Base-by-base conservation (phyloP, 176 grass and related monocot species). In the Aegilops speltoides region DNA sequence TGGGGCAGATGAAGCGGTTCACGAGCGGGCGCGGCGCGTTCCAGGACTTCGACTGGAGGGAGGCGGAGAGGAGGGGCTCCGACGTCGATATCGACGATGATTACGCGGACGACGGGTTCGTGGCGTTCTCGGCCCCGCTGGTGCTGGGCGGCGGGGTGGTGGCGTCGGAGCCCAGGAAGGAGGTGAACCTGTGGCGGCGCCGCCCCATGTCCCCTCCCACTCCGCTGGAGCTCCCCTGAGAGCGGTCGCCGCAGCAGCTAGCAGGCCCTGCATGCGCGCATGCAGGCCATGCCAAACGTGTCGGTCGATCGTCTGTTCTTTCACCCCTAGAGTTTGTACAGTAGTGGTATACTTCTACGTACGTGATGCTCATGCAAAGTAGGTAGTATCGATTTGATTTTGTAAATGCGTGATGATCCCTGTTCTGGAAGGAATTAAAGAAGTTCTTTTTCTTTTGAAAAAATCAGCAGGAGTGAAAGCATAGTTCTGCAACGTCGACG, bases 171-270 rank as follows among this genome's bases (percentile, higher is more conserved):
- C 89, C 87, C 1, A 91, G 83, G 92, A 99, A 99, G 92, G 97
- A 99, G 92, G 92, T 94, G 22, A 90, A 93, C 85, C 75, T 99
- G 79, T 99, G 97, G 97, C 91, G 89, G 87, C 95, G 97, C 8
- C 95, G 97, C 36, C 91, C 89, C 70, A 85, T 94, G 60, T 76
- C 79, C 48, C 78, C 89, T 12, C 90, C 90, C 36, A 40, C 54
- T 43, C 90, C 89, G 75, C 94, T 97, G 16, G 74, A 71, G 5
- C 46, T 95, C 12, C 64, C 76, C 15, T 94, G 37, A 43, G 7
- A 83, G 66, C 25, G 29, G 40, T 2, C 48, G 0, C 22, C 65
- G 34, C 32, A 29, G 77, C 66, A 29, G 7, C 73, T 36, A 29
- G 31, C 31, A 31, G 31, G 48, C 29, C 79, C 11, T 46, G 81